Evolutionary conservation across 2,329 filamentous ascomycete species (phyloP).

Genomic region (Cytospora paraplurivora): DNA sequence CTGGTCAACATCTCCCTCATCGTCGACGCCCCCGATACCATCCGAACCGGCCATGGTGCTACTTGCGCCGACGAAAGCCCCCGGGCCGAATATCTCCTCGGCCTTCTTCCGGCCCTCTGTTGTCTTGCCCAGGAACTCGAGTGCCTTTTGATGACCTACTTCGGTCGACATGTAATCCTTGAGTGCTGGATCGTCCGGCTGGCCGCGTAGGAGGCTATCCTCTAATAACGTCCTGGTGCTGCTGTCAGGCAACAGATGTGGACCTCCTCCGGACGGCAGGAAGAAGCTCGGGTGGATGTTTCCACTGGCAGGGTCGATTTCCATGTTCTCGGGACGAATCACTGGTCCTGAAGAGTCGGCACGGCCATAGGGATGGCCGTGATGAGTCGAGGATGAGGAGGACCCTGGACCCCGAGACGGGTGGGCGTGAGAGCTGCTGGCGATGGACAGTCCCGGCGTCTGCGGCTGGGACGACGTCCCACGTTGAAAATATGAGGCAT

Average conservation of each 20-base stretch:
- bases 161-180: conserved; percentile 46
- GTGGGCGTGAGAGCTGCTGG: conserved; percentile 39
- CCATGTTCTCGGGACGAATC: conserved; percentile 43
- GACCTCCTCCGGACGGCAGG: conserved; percentile 42
- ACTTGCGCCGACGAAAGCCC: conserved; percentile 44
- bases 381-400: conserved; percentile 39
- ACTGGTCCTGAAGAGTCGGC: conserved; percentile 29
- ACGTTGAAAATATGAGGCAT: conserved; percentile 40
- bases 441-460: conserved; percentile 39
- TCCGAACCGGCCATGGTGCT: conserved; percentile 7
- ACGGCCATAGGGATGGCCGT: conserved; percentile 36
- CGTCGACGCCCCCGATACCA: conserved; percentile 39
- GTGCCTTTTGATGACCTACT: conserved; percentile 50
- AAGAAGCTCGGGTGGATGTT: conserved; percentile 49
- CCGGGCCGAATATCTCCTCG: conserved; percentile 53
- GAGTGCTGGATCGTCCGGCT: conserved; percentile 45
- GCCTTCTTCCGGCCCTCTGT: conserved; percentile 53
- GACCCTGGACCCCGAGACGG: conserved; percentile 40
- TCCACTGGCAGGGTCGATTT: conserved; percentile 40
- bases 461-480: conserved; percentile 41
- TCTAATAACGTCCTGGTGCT: conserved; percentile 49
- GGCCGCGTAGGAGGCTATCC: conserved; percentile 52
- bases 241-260: conserved; percentile 45
- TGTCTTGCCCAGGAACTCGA: conserved; percentile 55
- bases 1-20: conserved; percentile 52